Conservation (phyloP, 768 basidiomycete genomes). For the Mycena crocata region DNA sequence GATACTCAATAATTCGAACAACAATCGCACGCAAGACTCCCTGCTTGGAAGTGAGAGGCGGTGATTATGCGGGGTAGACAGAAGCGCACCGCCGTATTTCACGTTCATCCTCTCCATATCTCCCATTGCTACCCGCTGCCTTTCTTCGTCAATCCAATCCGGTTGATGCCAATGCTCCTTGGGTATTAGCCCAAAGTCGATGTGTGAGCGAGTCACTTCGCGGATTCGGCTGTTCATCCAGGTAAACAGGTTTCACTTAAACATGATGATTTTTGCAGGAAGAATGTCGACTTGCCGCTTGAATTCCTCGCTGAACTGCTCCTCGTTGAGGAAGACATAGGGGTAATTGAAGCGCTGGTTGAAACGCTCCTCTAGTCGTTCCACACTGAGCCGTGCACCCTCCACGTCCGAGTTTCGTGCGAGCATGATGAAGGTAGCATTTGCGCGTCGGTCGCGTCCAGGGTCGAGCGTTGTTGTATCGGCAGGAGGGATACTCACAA, state of each 20-base stretch:
- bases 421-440: conserved; percentile 70
- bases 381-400: conserved; percentile 60
- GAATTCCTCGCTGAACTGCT: conserved; percentile 65
- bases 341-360: conserved; percentile 70
- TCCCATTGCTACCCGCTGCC: conserved; percentile 62
- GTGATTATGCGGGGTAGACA: background rate
- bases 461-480: background rate
- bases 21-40: conserved; percentile 18
- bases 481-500: background rate
- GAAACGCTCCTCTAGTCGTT: conserved; percentile 68
- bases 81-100: conserved; percentile 58
- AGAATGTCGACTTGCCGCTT: conserved; percentile 46
- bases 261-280: background rate
- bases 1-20: too few species aligned
- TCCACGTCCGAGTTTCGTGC: conserved; percentile 60
- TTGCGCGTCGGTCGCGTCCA: conserved; percentile 47
- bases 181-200: conserved; percentile 68
- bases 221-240: conserved; percentile 45
- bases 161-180: conserved; percentile 76
- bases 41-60: background rate
- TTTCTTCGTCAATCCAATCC: conserved; percentile 75
- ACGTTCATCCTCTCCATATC: conserved; percentile 61
- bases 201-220: conserved; percentile 53
- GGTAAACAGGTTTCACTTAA: background rate
- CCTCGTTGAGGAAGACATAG: conserved; percentile 75